Base-by-base conservation (phyloP, 176 grass and related monocot genomes). In the Zoysia pacifica region DNA sequence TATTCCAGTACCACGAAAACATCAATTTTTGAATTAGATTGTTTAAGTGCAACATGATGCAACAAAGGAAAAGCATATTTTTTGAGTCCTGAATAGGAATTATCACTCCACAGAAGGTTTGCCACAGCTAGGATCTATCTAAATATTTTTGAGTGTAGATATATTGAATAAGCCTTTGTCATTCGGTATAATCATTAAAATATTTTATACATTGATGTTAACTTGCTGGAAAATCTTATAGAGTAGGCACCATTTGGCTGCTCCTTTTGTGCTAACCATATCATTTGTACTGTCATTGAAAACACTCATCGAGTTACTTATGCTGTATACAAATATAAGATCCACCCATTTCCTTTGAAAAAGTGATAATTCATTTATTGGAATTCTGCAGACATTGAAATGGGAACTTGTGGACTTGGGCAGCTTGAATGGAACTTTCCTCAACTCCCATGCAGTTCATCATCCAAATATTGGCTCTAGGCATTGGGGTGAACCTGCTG, bases 391-490 rank as follows among this genome's bases (percentile, higher is more conserved):
- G 93, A 89, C 66, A 70, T 39, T 61, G 73, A 91, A 84, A 87
- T 97, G 93, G 93, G 93, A 97, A 67, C 83, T 97, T 72, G 87
- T 90, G 50, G 93, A 97, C 78, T 77, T 93, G 86, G 93, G 93
- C 74, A 97, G 93, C 84, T 92, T 97, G 82, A 97, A 97, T 69
- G 93, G 93, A 60, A 97, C 93, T 56, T 93, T 82, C 64, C 62
- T 97, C 83, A 97, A 97, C 68, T 89, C 88, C 64, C 78, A 72
- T 40, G 69, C 63, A 2, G 70, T 97, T 83, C 82, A 91, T 70
- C 86, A 97, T 70, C 83, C 83, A 35, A 70, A 91, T 87, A 65
- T 53, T 78, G 83, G 77, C 41, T 93, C 93, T 41, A 97, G 93
- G 68, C 70, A 82, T 67, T 82, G 77, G 83, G 86, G 93, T 79